These are phyloP conservation scores for Phytophthora ohioensis DNA, from an alignment of 352 stramenopile genomes.

Conservation along the genomic window DNA sequence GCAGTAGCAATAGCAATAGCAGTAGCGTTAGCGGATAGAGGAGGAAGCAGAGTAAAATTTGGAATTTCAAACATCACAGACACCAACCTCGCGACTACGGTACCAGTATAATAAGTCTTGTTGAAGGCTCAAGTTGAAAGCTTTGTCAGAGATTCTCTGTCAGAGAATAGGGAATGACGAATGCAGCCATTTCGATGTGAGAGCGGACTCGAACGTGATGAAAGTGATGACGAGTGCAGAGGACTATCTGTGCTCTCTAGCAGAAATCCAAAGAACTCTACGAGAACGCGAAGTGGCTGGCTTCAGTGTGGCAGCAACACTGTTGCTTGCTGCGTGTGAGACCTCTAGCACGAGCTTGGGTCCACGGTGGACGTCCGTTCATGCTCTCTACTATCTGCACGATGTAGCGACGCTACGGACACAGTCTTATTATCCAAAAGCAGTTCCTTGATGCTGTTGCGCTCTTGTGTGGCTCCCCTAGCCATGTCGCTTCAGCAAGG, in stretches of 20 bases:
- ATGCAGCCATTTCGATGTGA: slow-evolving; percentile 24
- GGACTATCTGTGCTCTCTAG: slow-evolving; percentile 7
- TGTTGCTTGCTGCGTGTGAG: neutral
- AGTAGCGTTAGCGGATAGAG: slow-evolving; percentile 34
- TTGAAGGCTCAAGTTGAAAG: no score
- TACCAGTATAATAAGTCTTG: no score
- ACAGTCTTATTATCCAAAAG: slow-evolving; percentile 21
- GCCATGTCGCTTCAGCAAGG: slow-evolving; percentile 1
- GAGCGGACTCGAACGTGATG: slow-evolving; percentile 16
- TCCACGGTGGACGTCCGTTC: slow-evolving; percentile 2
- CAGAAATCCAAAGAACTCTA: neutral
- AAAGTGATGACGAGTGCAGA: no score
- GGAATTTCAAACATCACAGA: slow-evolving; percentile 36
- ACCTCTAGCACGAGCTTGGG: neutral
- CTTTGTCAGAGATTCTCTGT: neutral
- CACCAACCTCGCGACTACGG: slow-evolving; percentile 5
- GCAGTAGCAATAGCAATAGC: no score
- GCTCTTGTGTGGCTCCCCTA: slow-evolving; percentile 16
- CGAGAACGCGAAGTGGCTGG: slow-evolving; percentile 3
- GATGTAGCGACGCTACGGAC: slow-evolving; percentile 19
- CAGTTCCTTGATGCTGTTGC: slow-evolving; percentile 6
- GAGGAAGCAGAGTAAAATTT: slow-evolving; percentile 12
- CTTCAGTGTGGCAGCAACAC: neutral
- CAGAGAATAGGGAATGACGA: neutral
- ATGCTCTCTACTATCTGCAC: slow-evolving; percentile 16